These are phyloP conservation scores for Entophlyctis helioformis DNA, from an alignment of 192 early-diverging fungal species.

Conservation along the genomic window DNA sequence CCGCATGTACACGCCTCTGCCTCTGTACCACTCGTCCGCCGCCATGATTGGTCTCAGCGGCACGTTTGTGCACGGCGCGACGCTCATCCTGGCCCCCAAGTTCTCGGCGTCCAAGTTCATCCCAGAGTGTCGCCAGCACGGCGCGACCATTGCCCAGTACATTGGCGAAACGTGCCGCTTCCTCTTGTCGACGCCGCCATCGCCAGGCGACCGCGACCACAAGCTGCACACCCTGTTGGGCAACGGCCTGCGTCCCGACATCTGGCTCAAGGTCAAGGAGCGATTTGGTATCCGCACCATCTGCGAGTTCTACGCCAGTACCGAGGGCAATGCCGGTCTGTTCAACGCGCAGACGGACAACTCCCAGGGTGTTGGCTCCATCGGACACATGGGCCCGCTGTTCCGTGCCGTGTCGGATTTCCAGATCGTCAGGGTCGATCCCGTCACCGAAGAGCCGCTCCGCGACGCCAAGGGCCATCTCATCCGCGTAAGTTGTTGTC, in stretches of 20 bases:
- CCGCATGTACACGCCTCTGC: slow-evolving; percentile 47
- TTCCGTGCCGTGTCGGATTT: slow-evolving; percentile 6
- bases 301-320: slow-evolving; percentile 56
- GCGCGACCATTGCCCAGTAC: slow-evolving; percentile 29
- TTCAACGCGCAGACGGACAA: slow-evolving; percentile 18
- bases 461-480: slow-evolving; percentile 36
- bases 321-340: slow-evolving; percentile 41
- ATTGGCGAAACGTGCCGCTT: slow-evolving; percentile 62
- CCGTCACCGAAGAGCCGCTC: slow-evolving; percentile 41
- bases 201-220: slow-evolving; percentile 20
- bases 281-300: slow-evolving; percentile 46
- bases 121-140: slow-evolving; percentile 12
- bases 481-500: too few species aligned
- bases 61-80: slow-evolving; percentile 17
- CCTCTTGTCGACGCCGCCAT: slow-evolving; percentile 34
- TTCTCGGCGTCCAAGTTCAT: slow-evolving; percentile 28
- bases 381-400: slow-evolving; percentile 45
- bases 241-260: slow-evolving; percentile 58
- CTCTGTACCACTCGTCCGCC: slow-evolving; percentile 52
- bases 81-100: slow-evolving; percentile 41
- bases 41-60: slow-evolving; percentile 20
- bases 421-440: slow-evolving; percentile 44
- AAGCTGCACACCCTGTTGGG: slow-evolving; percentile 42
- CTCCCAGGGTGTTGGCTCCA: slow-evolving; percentile 42
- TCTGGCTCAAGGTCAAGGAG: slow-evolving; percentile 50